Percentiles rank a stretch among this genome's conserved stretches.
Conservation (phyloP, 108 stramenopile species). For the Stephanodiscus triporus region DNA sequence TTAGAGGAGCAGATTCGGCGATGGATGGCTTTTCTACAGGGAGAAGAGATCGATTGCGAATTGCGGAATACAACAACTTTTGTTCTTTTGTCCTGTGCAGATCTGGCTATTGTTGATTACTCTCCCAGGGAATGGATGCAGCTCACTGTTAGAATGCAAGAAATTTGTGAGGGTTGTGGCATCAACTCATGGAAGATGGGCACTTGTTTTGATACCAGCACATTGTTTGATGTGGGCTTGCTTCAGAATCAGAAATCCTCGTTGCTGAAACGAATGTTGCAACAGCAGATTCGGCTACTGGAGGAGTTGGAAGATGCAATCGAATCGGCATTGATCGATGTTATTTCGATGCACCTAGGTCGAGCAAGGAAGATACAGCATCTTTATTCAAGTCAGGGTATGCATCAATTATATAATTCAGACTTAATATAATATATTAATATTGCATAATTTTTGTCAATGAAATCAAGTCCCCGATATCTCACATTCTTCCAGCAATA, state of each 20-base stretch:
- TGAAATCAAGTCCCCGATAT: neutral
- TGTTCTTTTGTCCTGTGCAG: conserved; percentile 20
- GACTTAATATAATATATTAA: neutral
- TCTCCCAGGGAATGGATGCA: conserved; percentile 24
- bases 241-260: neutral
- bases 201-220: conserved; percentile 17
- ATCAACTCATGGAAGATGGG: conserved; percentile 31
- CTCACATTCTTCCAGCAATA: neutral
- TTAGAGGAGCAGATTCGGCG: conserved; percentile 21
- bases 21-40: conserved; percentile 19
- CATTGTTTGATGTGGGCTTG: conserved; percentile 1
- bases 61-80: neutral
- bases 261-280: conserved; percentile 20
- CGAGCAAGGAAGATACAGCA: neutral
- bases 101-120: conserved; percentile 13
- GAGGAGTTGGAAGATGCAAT: conserved; percentile 34
- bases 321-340: conserved; percentile 25
- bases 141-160: conserved; percentile 18
- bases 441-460: neutral
- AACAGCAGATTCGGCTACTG: conserved; percentile 11
- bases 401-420: neutral
- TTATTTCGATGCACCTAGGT: neutral
- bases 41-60: neutral
- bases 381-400: neutral
- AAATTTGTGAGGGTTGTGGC: conserved; percentile 14